Evolutionary conservation across 2,329 filamentous ascomycete genomes (phyloP).

Genomic region (Botryotinia narcissicola): DNA sequence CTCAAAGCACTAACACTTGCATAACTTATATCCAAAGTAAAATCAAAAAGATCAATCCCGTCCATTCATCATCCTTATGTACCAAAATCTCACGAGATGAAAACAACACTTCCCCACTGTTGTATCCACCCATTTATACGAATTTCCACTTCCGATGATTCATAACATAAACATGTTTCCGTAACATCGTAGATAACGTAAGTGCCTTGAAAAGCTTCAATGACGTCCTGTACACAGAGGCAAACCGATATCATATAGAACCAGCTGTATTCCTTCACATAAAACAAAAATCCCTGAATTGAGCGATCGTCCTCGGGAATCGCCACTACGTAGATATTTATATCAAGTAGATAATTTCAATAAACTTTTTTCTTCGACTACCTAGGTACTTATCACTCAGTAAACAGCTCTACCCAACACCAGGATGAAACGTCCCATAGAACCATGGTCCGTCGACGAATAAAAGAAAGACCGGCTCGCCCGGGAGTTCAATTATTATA

Average conservation of each 20-base stretch:
- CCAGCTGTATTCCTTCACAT: neutral
- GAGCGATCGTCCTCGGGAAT: neutral
- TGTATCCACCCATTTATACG: neutral
- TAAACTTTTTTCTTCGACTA: neutral
- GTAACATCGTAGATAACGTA: too few species aligned
- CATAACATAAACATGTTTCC: neutral
- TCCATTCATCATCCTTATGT: neutral
- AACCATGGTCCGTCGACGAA: neutral
- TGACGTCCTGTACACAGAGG: neutral
- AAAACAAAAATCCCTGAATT: neutral
- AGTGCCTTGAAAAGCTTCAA: neutral
- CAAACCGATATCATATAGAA: neutral
- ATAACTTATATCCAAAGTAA: neutral
- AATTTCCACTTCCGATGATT: neutral
- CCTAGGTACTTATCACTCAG: neutral
- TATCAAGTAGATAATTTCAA: neutral
- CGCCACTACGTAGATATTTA: neutral
- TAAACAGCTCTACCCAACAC: neutral
- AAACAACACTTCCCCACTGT: neutral
- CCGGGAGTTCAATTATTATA: neutral
- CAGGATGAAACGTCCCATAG: neutral
- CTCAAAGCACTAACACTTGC: neutral
- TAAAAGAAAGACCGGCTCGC: neutral
- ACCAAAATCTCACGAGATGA: neutral
- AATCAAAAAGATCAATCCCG: neutral